Conservation (phyloP, 495 filamentous ascomycete species). For the Alectoria sarmentosa region DNA sequence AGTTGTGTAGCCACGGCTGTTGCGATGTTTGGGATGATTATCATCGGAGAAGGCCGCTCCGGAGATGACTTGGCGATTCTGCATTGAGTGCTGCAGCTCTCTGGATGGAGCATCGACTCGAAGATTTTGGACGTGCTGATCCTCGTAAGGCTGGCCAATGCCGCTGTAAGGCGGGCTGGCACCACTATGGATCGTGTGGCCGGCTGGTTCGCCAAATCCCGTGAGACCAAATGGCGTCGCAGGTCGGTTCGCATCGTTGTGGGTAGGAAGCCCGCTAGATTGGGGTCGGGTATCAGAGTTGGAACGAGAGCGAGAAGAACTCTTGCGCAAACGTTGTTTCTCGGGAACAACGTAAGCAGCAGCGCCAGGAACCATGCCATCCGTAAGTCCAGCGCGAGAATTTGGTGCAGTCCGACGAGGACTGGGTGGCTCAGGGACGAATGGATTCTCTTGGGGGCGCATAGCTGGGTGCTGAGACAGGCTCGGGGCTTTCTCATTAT, state of each 20-base stretch:
- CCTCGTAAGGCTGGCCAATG: slow-evolving; percentile 27
- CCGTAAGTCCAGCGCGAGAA: slow-evolving; percentile 20
- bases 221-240: slow-evolving; percentile 28
- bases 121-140: slow-evolving; percentile 27
- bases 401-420: slow-evolving; percentile 22
- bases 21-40: background rate
- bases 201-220: slow-evolving; percentile 16
- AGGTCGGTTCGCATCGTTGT: slow-evolving; percentile 20
- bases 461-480: slow-evolving; percentile 25
- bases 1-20: slow-evolving; percentile 17
- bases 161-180: slow-evolving; percentile 13
- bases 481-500: slow-evolving; percentile 20
- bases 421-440: slow-evolving; percentile 24
- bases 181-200: slow-evolving; percentile 7
- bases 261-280: slow-evolving; percentile 19
- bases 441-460: slow-evolving; percentile 23
- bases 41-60: slow-evolving; percentile 1
- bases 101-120: slow-evolving; percentile 23
- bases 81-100: slow-evolving; percentile 23
- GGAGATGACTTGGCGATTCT: slow-evolving; percentile 12
- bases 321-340: slow-evolving; percentile 4
- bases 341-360: slow-evolving; percentile 19
- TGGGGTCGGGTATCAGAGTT: slow-evolving; percentile 14
- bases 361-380: slow-evolving; percentile 19
- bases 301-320: slow-evolving; percentile 12